phyloP scores from a whole-genome alignment of 176 grass and related monocot genomes.

The Carex scoparia region DNA sequence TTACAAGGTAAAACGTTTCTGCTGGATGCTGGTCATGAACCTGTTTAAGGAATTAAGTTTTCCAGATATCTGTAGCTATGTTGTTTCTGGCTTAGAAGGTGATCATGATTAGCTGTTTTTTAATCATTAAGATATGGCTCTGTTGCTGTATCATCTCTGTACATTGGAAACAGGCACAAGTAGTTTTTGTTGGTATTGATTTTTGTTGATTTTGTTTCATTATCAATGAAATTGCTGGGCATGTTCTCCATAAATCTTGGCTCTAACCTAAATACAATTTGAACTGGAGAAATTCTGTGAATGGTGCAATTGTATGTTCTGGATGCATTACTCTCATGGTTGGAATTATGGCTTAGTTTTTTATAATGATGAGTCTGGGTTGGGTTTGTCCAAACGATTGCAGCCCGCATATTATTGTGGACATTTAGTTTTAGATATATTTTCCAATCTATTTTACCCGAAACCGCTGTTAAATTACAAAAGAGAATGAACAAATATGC shows the following conservation, averaged over 20 bases:
- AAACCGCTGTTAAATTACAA: neutral
- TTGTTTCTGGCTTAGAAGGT: too few species aligned
- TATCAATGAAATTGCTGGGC: too few species aligned
- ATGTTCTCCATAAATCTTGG: neutral
- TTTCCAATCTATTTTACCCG: neutral
- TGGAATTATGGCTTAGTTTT: neutral
- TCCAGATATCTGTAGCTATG: too few species aligned
- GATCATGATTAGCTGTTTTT: too few species aligned
- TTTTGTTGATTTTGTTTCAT: too few species aligned
- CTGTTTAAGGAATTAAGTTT: neutral
- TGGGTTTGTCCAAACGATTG: neutral
- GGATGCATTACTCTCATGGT: neutral
- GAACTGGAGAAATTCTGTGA: neutral
- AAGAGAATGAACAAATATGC: neutral
- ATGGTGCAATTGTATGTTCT: neutral
- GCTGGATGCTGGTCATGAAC: neutral
- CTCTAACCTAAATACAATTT: neutral
- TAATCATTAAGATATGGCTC: too few species aligned
- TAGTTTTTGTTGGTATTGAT: too few species aligned
- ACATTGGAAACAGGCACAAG: too few species aligned
- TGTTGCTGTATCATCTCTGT: too few species aligned
- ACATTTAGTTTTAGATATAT: constrained; percentile 11
- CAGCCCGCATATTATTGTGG: neutral
- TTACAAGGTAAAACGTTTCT: neutral
- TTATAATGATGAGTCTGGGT: too few species aligned